These are phyloP conservation scores for Papiliotrema flavescens DNA, from an alignment of 1,284 basidiomycete genomes.

Conservation along the genomic window DNA sequence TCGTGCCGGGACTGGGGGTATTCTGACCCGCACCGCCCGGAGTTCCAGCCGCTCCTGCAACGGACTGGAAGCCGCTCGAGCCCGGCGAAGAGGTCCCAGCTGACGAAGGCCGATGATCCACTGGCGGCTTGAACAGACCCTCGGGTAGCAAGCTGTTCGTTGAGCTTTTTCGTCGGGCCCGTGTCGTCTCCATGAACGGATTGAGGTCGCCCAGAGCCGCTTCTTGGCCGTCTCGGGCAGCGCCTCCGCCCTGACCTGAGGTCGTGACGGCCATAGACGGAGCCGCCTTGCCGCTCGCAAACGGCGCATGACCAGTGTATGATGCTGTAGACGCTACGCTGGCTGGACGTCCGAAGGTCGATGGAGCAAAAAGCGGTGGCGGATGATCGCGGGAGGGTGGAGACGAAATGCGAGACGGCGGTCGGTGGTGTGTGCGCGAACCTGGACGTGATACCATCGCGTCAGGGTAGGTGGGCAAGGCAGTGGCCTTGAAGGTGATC, in stretches of 20 bases:
- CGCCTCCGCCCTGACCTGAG: slow-evolving; percentile 4
- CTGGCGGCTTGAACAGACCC: too few relatives aligned
- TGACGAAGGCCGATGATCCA: too few relatives aligned
- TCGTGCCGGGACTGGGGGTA: slow-evolving; percentile 5
- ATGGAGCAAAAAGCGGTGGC: slow-evolving; percentile 12
- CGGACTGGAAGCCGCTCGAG: slow-evolving; percentile 2
- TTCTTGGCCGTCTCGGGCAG: neutral
- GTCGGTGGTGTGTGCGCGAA: slow-evolving; percentile 1
- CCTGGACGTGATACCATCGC: neutral
- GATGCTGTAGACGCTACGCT: slow-evolving; percentile 27
- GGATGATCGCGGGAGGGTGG: slow-evolving; percentile 5
- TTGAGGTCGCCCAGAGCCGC: neutral
- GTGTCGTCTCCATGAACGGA: slow-evolving; percentile 2
- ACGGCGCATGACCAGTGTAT: slow-evolving; percentile 20
- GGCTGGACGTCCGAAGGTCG: slow-evolving; percentile 22
- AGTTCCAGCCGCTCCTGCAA: neutral
- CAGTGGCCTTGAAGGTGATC: neutral
- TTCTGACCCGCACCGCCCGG: too few relatives aligned
- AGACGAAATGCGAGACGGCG: slow-evolving; percentile 4
- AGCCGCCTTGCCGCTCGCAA: slow-evolving; percentile 18
- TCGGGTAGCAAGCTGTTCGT: neutral
- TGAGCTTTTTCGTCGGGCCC: neutral
- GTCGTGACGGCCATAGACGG: slow-evolving; percentile 36
- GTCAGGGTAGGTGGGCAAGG: neutral
- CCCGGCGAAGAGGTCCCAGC: neutral